Conservation (phyloP, 2,329 filamentous ascomycete species). For the Alternaria sp. region DNA sequence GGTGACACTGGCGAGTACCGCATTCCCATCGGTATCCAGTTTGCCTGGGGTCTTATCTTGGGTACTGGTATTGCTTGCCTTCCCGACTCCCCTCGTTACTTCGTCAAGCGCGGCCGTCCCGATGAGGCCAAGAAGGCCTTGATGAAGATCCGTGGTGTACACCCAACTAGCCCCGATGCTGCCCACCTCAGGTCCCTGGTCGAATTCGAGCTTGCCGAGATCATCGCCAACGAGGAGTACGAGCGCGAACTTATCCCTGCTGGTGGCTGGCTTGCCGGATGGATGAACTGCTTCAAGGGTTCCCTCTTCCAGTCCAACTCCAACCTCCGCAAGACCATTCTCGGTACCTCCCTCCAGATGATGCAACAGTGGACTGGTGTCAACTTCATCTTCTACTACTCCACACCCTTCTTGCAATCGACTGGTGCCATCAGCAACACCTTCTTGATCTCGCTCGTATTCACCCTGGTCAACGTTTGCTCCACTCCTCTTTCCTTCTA, state of each 20-base stretch:
- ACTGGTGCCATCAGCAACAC: conserved; percentile 77
- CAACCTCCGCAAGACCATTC: conserved; percentile 59
- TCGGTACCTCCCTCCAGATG: conserved; percentile 60
- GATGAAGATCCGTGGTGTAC: conserved; percentile 7
- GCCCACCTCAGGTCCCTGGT: conserved; percentile 48
- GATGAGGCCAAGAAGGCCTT: conserved; percentile 61
- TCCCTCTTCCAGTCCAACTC: conserved; percentile 60
- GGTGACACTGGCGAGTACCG: conserved; percentile 72
- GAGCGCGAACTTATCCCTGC: conserved; percentile 66
- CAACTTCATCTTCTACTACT: conserved; percentile 76
- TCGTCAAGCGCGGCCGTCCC: conserved; percentile 83
- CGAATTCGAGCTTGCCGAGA: conserved; percentile 81
- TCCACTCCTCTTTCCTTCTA: conserved; percentile 90
- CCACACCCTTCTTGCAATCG: conserved; percentile 79
- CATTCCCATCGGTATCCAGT: conserved; percentile 82
- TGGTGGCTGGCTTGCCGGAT: conserved; percentile 55
- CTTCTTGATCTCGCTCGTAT: conserved; percentile 86
- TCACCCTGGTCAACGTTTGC: conserved; percentile 86
- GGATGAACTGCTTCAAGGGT: conserved; percentile 72
- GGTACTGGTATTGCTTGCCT: conserved; percentile 76
- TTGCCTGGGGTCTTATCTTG: conserved; percentile 81
- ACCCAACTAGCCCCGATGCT: background rate
- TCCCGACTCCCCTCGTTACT: conserved; percentile 87
- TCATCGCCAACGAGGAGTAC: conserved; percentile 89
- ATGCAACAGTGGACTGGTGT: conserved; percentile 74